Base-by-base conservation (phyloP, 2,329 filamentous ascomycete species). In the Apiospora saccharicola region DNA sequence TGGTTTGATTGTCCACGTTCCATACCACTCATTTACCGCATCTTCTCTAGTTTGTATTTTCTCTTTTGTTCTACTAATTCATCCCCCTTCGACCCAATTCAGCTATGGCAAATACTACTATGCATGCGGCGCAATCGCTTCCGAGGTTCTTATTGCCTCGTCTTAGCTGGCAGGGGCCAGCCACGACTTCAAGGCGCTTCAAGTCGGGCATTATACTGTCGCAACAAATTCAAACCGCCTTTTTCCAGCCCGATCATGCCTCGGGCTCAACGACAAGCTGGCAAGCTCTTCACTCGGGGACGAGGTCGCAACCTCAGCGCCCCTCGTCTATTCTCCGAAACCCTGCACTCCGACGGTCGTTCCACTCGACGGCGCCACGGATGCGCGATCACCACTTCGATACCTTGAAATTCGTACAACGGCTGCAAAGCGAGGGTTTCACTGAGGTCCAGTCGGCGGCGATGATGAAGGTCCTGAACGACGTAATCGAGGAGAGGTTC, bases 391-490 rank as follows among this genome's bases (percentile, higher is more conserved):
- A 99, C 83, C 95, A 99, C 83, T 99, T 99, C 81, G 96, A 99
- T 83, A 99, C 96, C 0, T 89, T 99, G 74, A 98, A 98, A 85
- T 98, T 99, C 81, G 95, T 99, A 51, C 94, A 98, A 84, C 89
- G 94, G 70, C 86, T 99, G 53, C 92, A 96, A 82, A 90, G 90
- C 76, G 96, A 99, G 81, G 96, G 96, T 0, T 98, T 98, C 82
- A 98, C 94, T 34, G 96, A 98, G 82, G 93, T 95, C 77, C 96
- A 99, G 83, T 92, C 95, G 2, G 95, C 94, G 37, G 96, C 96
- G n/a, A 96, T 98, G 93, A 98, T 99, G 96, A 94, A 94, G 81
- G 94, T 98, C 8, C 87, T 99, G 51, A 95, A 95, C 83, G 95
- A 98, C 82, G 96, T 98, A 13, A 98, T 99, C 76, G 94, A 98